Conservation (phyloP, 768 basidiomycete genomes). For the Serendipita sp. region DNA sequence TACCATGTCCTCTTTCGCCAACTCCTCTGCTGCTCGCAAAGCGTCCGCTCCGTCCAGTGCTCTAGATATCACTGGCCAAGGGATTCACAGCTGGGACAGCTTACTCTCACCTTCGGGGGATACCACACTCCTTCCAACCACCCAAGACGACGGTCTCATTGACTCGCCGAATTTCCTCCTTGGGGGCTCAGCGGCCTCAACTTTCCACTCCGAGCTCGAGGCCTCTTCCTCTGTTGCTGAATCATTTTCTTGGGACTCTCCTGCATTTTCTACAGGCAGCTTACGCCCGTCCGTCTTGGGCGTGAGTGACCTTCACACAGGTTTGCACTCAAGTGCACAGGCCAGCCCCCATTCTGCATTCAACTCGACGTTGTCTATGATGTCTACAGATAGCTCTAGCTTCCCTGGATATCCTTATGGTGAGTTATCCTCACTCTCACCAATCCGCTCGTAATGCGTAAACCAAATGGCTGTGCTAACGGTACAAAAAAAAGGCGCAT, state of each 20-base stretch:
- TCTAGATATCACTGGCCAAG: not conserved
- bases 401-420: constrained; percentile 2
- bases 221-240: not conserved
- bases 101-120: not conserved
- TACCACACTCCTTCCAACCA: not conserved
- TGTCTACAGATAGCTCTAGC: not conserved
- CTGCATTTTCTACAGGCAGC: not conserved
- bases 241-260: constrained; percentile 1
- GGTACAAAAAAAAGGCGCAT: not conserved
- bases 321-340: not conserved
- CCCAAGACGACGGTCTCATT: not conserved
- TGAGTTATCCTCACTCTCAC: not conserved
- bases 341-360: not conserved
- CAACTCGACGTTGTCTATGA: not conserved
- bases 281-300: not conserved
- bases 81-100: not conserved
- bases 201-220: not conserved
- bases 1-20: not conserved
- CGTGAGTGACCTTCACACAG: constrained; percentile 1
- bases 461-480: constrained; percentile 1
- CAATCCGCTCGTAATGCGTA: not conserved
- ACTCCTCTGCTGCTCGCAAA: not conserved
- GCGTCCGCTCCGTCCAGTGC: constrained; percentile 3
- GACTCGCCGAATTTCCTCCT: constrained; percentile 1
- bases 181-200: not conserved